Conservation (phyloP, 2,329 filamentous ascomycete species). For the Paracoccidioides lutzii region DNA sequence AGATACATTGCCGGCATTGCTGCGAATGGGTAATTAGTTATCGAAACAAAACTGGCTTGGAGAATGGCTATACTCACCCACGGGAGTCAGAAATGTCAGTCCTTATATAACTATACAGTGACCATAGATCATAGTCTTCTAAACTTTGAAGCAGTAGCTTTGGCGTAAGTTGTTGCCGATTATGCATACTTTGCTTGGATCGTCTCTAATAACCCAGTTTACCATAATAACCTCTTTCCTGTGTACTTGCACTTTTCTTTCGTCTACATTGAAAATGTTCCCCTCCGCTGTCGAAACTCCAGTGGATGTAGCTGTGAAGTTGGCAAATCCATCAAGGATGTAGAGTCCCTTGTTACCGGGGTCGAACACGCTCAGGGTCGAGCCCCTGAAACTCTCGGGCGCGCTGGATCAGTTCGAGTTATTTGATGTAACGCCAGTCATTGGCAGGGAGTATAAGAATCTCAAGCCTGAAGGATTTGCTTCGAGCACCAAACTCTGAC, state of each 20-base stretch:
- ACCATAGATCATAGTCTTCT: constrained; percentile 43
- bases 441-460: constrained; percentile 37
- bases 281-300: constrained; percentile 14
- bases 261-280: constrained; percentile 11
- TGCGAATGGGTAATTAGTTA: background rate
- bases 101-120: too few relatives aligned
- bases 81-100: too few relatives aligned
- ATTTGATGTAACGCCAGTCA: constrained; percentile 40
- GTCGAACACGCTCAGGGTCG: constrained; percentile 5
- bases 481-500: constrained; percentile 22
- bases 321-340: background rate
- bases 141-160: constrained; percentile 38
- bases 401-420: constrained; percentile 32
- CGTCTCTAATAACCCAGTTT: constrained; percentile 43
- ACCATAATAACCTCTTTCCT: constrained; percentile 57
- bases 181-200: constrained; percentile 45
- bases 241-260: constrained; percentile 15
- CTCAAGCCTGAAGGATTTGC: constrained; percentile 38
- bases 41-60: background rate
- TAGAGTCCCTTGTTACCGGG: constrained; percentile 4
- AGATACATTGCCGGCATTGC: constrained; percentile 19
- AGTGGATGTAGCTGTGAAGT: constrained; percentile 4
- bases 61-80: too few relatives aligned
- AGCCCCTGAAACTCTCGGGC: constrained; percentile 29
- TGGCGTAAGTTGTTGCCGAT: constrained; percentile 37